A percentile compares a stretch with the other conserved stretches of the same genome.
phyloP scores from a whole-genome alignment of 495 filamentous ascomycete species.

The Xylaria grammica region DNA sequence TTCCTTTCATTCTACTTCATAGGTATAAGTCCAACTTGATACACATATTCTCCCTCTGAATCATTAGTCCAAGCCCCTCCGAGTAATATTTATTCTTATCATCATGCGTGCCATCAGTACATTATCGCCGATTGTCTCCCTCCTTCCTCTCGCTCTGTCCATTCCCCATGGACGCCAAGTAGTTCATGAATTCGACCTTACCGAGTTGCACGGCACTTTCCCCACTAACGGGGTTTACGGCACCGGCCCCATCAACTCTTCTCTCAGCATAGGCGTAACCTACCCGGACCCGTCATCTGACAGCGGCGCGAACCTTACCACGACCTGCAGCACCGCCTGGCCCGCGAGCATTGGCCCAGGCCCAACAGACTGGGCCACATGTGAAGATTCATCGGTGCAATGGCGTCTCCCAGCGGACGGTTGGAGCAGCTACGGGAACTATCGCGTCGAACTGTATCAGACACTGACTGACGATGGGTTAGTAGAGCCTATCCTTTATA shows the following conservation, averaged over 20 bases:
- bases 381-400: slow-evolving; percentile 23
- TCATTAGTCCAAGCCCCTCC: not conserved
- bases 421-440: slow-evolving; percentile 29
- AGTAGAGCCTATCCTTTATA: slow-evolving; percentile 4
- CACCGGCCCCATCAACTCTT: slow-evolving; percentile 24
- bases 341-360: slow-evolving; percentile 24
- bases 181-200: slow-evolving; percentile 28
- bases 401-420: slow-evolving; percentile 30
- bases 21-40: too few species aligned
- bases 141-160: slow-evolving; percentile 27
- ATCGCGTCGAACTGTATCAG: slow-evolving; percentile 31
- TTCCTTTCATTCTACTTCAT: too few species aligned
- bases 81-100: not conserved
- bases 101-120: slow-evolving; percentile 19
- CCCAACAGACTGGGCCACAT: slow-evolving; percentile 30
- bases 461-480: slow-evolving; percentile 27
- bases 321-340: slow-evolving; percentile 32
- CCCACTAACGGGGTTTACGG: slow-evolving; percentile 28
- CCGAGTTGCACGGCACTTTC: slow-evolving; percentile 30
- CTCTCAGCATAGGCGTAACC: slow-evolving; percentile 41
- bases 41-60: not conserved
- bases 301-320: slow-evolving; percentile 49
- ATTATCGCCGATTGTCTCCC: slow-evolving; percentile 24
- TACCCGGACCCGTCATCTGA: slow-evolving; percentile 79
- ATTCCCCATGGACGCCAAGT: slow-evolving; percentile 26